Percentiles rank a stretch among this genome's conserved stretches.
Evolutionary conservation across 768 basidiomycete genomes (phyloP).

Genomic region (Amanita thiersii): DNA sequence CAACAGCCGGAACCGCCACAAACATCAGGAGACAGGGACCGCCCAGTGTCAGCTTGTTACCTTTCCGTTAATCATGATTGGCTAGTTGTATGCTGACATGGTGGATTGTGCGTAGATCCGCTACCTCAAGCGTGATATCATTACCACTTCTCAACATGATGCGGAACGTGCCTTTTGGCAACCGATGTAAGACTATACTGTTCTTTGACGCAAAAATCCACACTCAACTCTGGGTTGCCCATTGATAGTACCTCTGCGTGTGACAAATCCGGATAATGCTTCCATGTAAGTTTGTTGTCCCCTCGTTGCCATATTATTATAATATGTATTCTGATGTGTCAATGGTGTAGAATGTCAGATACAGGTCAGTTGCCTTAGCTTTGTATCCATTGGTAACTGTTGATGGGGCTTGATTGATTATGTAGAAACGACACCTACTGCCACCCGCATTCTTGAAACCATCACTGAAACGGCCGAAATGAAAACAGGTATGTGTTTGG

Average conservation of each 20-base stretch:
- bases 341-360: constrained; percentile 5
- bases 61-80: constrained; percentile 5
- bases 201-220: constrained; percentile 10
- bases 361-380: constrained; percentile 21
- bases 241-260: constrained; percentile 17
- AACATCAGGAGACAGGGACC: neutral
- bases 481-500: neutral
- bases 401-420: neutral
- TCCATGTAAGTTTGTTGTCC: constrained; percentile 23
- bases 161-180: constrained; percentile 36
- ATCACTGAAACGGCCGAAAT: constrained; percentile 6
- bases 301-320: constrained; percentile 6
- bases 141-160: constrained; percentile 40
- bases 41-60: constrained; percentile 3
- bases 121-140: constrained; percentile 39
- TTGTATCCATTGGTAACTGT: constrained; percentile 16
- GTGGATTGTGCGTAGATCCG: constrained; percentile 21
- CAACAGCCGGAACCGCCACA: constrained; percentile 1
- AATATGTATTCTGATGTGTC: neutral
- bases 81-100: constrained; percentile 9
- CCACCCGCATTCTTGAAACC: constrained; percentile 7
- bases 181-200: constrained; percentile 28
- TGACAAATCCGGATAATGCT: constrained; percentile 31
- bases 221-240: constrained; percentile 1
- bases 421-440: neutral